Conservation (phyloP, 2,329 filamentous ascomycete genomes). For the Pseudohalonectria lignicola region DNA sequence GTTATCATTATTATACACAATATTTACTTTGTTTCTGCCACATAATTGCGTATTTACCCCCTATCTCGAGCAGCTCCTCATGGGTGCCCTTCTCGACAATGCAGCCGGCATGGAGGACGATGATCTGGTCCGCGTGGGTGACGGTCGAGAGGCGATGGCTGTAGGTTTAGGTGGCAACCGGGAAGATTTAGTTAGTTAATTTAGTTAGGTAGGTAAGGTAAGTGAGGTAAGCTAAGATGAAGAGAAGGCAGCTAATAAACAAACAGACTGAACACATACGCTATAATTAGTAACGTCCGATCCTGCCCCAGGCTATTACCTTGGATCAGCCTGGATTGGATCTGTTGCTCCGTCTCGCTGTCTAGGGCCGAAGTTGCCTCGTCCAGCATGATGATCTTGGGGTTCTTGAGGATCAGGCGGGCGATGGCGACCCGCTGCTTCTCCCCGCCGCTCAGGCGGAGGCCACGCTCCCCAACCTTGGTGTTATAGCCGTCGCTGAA, state of each 20-base stretch:
- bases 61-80: constrained; percentile 57
- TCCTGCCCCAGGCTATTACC: constrained; percentile 57
- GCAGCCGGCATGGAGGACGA: constrained; percentile 12
- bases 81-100: constrained; percentile 32
- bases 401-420: constrained; percentile 56
- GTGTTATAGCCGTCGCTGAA: constrained; percentile 43
- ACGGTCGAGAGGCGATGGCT: constrained; percentile 67
- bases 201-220: no score
- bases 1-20: no score
- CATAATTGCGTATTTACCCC: constrained; percentile 71
- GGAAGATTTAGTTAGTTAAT: no score
- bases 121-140: constrained; percentile 14
- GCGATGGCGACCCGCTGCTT: constrained; percentile 50
- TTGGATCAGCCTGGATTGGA: constrained; percentile 58
- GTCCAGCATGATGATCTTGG: constrained; percentile 59
- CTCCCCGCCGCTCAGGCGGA: constrained; percentile 48
- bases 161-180: no score
- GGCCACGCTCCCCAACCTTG: constrained; percentile 39
- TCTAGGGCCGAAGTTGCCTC: constrained; percentile 63
- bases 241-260: no score
- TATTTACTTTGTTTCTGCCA: constrained; percentile 82
- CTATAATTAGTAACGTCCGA: constrained; percentile 90
- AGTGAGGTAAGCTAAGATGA: no score
- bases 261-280: no score
- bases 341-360: constrained; percentile 46